Base-by-base conservation (phyloP, 192 early-diverging fungal genomes). In the Podila minutissima region DNA sequence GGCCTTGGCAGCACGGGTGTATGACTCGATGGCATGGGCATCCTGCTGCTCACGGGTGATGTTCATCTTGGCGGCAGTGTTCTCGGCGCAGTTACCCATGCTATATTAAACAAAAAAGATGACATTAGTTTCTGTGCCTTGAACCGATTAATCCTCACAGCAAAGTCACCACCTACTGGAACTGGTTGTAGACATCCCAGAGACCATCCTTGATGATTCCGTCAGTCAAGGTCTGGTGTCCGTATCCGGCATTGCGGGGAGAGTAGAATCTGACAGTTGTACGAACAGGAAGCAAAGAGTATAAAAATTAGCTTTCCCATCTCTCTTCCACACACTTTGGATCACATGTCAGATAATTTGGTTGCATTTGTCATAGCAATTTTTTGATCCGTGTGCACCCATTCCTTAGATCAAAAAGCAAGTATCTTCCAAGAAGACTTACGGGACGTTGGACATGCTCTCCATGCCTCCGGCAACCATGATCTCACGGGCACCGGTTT, bases 401-500 rank as follows among this genome's bases (percentile, higher is more conserved):
- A 26, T 26, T 55, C 17, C 24, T 55, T 26, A 24, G 24, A 26
- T 26, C 20, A 55, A 32, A 50, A 31, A 19, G 2, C 19, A 4
- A 11, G 12, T 5, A 51, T 12, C 1, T 35, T 31, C 7, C 7
- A 35, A 24, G 35, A 1, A 17, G 51, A 85, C 88, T 77, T 87
- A 97, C 62, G 97, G 97, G 7, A 92, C 92, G 73, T 98, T 96
- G 71, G 93, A 93, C 97, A 99, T 98, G 88, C 91, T 94, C 81
- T 98, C 96, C 95, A 97, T 98, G 63, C 97, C 96, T 74, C 96
- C 96, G 32, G 95, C 95, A 13, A 97, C 88, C 92, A 98, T 95
- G 22, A 95, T 85, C 35, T 89, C 77, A 74, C 94, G 91, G 31
- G 87, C 84, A 22, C 96, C 97, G 31, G 92, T 83, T 84, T 92